A percentile compares a stretch with the other conserved stretches of the same genome.
These are phyloP conservation scores for Cyberlindnera xylosilytica DNA, from an alignment of 805 yeast species.

Conservation along the genomic window DNA sequence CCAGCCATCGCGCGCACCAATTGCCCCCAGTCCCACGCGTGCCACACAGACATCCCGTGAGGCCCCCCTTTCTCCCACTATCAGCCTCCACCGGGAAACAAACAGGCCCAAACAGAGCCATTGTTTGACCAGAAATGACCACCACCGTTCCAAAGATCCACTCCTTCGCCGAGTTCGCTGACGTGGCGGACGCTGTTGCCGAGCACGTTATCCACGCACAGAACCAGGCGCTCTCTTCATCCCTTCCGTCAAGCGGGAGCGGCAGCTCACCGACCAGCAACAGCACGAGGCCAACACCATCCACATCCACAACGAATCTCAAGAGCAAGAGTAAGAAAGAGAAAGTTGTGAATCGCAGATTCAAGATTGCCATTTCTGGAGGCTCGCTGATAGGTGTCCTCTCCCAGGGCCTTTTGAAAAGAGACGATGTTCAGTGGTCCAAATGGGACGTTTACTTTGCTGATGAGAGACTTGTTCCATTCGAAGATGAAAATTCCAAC, in stretches of 20 bases:
- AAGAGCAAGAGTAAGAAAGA: conserved; percentile 31
- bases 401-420: conserved; percentile 75
- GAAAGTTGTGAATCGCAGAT: conserved; percentile 46
- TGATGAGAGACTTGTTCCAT: conserved; percentile 92
- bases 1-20: not conserved
- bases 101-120: not conserved
- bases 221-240: conserved; percentile 42
- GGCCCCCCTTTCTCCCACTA: not conserved
- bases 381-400: conserved; percentile 88
- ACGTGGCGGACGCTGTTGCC: conserved; percentile 95
- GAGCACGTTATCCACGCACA: conserved; percentile 91
- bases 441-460: conserved; percentile 97
- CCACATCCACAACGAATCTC: conserved; percentile 15
- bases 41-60: not conserved
- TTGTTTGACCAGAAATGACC: conserved; percentile 53
- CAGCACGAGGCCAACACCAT: conserved; percentile 16
- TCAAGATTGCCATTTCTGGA: conserved; percentile 89
- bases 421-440: conserved; percentile 82
- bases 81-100: not conserved
- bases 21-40: not conserved
- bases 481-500: conserved; percentile 76
- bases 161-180: conserved; percentile 85
- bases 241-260: conserved; percentile 12
- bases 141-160: conserved; percentile 91
- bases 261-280: conserved; percentile 18